Evolutionary conservation across 495 filamentous ascomycete genomes (phyloP), one percentile per base, ranked within the genome.

Genomic region (Penicillium dipodomyicola): DNA sequence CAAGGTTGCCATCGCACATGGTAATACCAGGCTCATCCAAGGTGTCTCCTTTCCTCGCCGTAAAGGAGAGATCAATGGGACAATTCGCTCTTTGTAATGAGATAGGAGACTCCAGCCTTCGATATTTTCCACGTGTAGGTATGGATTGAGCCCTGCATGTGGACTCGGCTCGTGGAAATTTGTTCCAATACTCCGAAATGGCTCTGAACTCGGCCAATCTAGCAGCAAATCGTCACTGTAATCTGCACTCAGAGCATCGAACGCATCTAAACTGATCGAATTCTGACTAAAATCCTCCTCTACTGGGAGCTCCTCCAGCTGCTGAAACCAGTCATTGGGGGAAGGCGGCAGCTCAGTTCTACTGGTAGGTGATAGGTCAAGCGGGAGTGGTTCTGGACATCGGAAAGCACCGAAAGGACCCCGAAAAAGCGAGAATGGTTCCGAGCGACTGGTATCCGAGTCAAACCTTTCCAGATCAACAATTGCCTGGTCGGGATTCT

Each of bases 371-470:
- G 20, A 14, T 4, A 19, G 27, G 9, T 54, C 51, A 20, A 27
- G 7, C 15, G 19, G 32, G 3, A n/a, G 3, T 12, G 43, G 39
- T 7, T 43, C 6, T 2, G 29, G 15, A 2, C 58, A 29, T 17
- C 52, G 59, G 8, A 53, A 56, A 48, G 63, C 58, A 1, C 64
- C 64, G 23, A 66, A 66, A 2, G 64, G 64, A 0, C 61, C 64
- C 6, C 43, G 54, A 17, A 66, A 63, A 3, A 50, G 17, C 0
- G 57, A 53, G 19, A 57, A 61, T 1, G 39, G 40, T 8, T 37
- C 15, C 9, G 37, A 9, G 41, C 5, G 35, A 42, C 33, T 32
- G 32, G 4, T 37, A 33, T 19, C 35, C 22, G 4, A n/a, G 3
- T 58, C 54, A 10, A 54, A 43, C 15, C 27, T 46, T 12, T 64